Conservation (phyloP, 2,329 filamentous ascomycete species). For the Calonectria pteridis region DNA sequence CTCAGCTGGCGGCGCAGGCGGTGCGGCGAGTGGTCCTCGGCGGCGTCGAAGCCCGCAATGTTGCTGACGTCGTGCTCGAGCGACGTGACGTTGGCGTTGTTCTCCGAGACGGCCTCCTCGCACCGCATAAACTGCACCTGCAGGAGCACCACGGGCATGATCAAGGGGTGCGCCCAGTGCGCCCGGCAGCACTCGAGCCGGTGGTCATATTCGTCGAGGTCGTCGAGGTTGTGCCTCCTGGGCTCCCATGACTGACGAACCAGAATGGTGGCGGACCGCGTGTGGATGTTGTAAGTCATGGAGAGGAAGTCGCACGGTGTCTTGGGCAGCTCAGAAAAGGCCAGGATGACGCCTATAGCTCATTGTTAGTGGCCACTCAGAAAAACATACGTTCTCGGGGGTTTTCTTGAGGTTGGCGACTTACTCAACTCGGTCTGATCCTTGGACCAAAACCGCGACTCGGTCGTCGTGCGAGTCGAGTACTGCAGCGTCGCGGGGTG, state of each 20-base stretch:
- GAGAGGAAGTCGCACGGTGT: conserved; percentile 62
- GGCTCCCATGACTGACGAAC: conserved; percentile 59
- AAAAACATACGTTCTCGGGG: accelerated
- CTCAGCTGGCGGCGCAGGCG: conserved; percentile 40
- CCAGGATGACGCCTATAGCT: conserved; percentile 55
- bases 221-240: conserved; percentile 55
- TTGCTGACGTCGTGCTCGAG: conserved; percentile 58
- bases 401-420: background rate
- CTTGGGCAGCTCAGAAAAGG: conserved; percentile 58
- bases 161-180: conserved; percentile 60
- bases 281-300: conserved; percentile 58
- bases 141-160: conserved; percentile 59
- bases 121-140: conserved; percentile 61
- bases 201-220: conserved; percentile 60
- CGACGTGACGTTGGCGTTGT: conserved; percentile 56
- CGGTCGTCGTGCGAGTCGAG: conserved; percentile 53
- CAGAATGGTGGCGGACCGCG: conserved; percentile 54
- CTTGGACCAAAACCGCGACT: conserved; percentile 56
- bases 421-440: conserved; percentile 52
- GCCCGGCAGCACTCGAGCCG: conserved; percentile 58
- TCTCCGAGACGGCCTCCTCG: conserved; percentile 58
- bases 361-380: background rate
- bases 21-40: conserved; percentile 43
- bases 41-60: conserved; percentile 55
- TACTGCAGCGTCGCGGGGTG: conserved; percentile 56